These are phyloP conservation scores for Chalara sp. DNA, from an alignment of 2,329 filamentous ascomycete species.

Conservation along the genomic window DNA sequence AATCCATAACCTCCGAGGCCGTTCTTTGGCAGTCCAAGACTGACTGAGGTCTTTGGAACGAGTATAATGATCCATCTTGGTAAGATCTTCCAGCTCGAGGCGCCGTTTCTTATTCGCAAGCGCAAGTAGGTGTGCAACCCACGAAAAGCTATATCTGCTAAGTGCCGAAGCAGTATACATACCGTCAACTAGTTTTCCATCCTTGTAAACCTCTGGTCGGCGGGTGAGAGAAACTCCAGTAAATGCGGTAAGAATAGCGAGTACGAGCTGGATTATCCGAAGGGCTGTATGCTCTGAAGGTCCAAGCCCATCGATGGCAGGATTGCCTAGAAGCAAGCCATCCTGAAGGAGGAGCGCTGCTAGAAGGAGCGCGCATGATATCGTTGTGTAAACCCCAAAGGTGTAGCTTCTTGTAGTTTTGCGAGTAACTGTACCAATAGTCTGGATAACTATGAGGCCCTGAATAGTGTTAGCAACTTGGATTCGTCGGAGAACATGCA, in stretches of 20 bases:
- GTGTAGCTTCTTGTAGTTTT: slow-evolving; percentile 45
- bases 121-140: slow-evolving; percentile 49
- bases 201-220: slow-evolving; percentile 57
- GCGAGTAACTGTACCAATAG: slow-evolving; percentile 40
- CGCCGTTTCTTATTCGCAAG: slow-evolving; percentile 50
- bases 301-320: slow-evolving; percentile 4
- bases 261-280: slow-evolving; percentile 40
- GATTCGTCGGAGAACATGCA: slow-evolving; percentile 19
- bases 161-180: slow-evolving; percentile 56
- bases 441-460: slow-evolving; percentile 46
- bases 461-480: slow-evolving; percentile 24
- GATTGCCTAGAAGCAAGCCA: slow-evolving; percentile 29
- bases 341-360: slow-evolving; percentile 39
- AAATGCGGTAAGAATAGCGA: slow-evolving; percentile 38
- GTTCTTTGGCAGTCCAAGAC: slow-evolving; percentile 42
- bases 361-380: slow-evolving; percentile 40
- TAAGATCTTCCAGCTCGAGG: slow-evolving; percentile 56
- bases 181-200: slow-evolving; percentile 54
- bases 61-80: slow-evolving; percentile 49
- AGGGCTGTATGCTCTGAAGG: slow-evolving; percentile 33
- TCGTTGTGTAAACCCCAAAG: slow-evolving; percentile 44
- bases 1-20: slow-evolving; percentile 49
- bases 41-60: slow-evolving; percentile 43
- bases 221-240: slow-evolving; percentile 53
- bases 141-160: slow-evolving; percentile 58